Evolutionary conservation across 371 early-diverging fungal species (phyloP), one percentile per base, ranked within the genome.

Genomic region (Circinella umbellata): DNA sequence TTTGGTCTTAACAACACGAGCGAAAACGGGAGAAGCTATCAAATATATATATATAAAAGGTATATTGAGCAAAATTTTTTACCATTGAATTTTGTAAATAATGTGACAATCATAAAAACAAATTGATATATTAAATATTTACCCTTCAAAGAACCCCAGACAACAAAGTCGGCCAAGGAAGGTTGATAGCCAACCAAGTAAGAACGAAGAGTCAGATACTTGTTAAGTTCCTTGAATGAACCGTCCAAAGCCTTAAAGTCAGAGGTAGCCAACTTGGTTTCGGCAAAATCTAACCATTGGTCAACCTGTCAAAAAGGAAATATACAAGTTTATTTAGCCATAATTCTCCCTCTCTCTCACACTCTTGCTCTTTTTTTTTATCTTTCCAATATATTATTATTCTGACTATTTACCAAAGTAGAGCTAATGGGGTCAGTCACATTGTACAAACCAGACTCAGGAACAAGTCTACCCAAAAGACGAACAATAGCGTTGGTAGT

Each of bases 71-170:
- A 42, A 9, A 11, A 42, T 42, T 6, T 42, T 27, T 27, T 27
- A 27, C 2, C 27, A 27, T 1, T 27, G 27, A 27, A 27, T 27
- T 27, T 27, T 27, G 27, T 27, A 27, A 27, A 27, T 27, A 1
- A 1, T 27, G 2, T 27, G 27, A 27, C 27, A 27, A 27, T 27
- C n/a, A n/a, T n/a, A n/a, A 27, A 27, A 27, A 27, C 0, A 27
- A 27, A 27, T 1, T 27, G 27, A 27, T 27, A 27, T 27, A n/a
- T n/a, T n/a, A n/a, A n/a, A n/a, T n/a, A n/a, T n/a, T n/a, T 76
- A 89, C 88, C 78, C 78, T 90, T 93, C 79, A 98, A 79, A 46
- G 94, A 90, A 61, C 94, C 96, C 95, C 96, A 98, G 65, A 94
- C 73, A 20, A 89, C 90, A 54, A 92, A 89, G 77, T 98, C 98